Conservation (phyloP, 768 basidiomycete genomes). For the Rhizopogon sp. region DNA sequence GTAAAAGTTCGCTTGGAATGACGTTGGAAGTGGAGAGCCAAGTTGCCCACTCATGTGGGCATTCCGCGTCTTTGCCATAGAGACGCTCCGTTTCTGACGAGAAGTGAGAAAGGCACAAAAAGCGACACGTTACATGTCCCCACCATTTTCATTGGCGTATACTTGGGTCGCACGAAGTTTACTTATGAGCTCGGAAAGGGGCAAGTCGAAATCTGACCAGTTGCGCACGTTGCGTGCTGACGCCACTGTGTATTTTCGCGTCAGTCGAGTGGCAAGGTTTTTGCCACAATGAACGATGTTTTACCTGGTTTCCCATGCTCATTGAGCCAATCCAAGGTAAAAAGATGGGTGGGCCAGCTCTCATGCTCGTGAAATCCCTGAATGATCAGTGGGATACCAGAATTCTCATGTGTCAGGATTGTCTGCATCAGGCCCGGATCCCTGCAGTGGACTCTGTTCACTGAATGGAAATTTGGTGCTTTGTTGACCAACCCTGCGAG, state of each 20-base stretch:
- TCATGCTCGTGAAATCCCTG: slow-evolving; percentile 50
- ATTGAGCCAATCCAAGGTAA: slow-evolving; percentile 52
- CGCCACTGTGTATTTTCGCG: slow-evolving; percentile 38
- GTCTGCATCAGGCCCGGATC: slow-evolving; percentile 23
- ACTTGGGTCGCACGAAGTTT: slow-evolving; percentile 31
- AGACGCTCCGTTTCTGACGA: slow-evolving; percentile 50
- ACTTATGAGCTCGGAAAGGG: slow-evolving; percentile 49
- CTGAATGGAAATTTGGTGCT: slow-evolving; percentile 37
- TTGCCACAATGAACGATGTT: background rate
- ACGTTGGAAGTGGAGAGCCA: slow-evolving; percentile 47
- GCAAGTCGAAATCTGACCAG: slow-evolving; percentile 47
- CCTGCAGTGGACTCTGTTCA: slow-evolving; percentile 32
- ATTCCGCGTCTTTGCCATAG: slow-evolving; percentile 76
- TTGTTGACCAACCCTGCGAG: slow-evolving; percentile 33
- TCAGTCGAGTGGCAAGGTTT: slow-evolving; percentile 4
- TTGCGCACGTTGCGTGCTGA: slow-evolving; percentile 59
- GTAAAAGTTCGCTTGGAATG: slow-evolving; percentile 50
- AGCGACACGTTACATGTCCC: background rate
- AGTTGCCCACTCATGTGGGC: slow-evolving; percentile 58
- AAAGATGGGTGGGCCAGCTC: slow-evolving; percentile 51
- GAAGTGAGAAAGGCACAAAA: background rate
- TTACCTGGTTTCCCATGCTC: slow-evolving; percentile 27
- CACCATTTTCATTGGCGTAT: slow-evolving; percentile 37
- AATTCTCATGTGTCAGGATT: slow-evolving; percentile 42
- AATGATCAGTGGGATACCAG: slow-evolving; percentile 61